A percentile compares a stretch with the other conserved stretches of the same genome.
phyloP scores from a whole-genome alignment of 2,329 filamentous ascomycete genomes.

The Talaromyces sp. region DNA sequence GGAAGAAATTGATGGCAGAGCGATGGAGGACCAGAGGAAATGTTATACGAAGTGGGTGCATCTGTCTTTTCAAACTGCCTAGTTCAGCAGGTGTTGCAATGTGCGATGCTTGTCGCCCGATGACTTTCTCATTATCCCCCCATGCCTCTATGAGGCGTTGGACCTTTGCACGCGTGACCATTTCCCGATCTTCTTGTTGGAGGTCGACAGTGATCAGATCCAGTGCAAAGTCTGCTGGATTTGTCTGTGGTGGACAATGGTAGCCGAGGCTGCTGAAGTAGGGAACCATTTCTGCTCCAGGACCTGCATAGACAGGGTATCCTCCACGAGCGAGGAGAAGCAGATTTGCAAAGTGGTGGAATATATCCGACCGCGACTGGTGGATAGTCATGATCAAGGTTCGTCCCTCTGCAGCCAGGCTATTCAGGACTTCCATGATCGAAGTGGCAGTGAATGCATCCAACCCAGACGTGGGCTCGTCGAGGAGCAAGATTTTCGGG shows the following conservation, averaged over 20 bases:
- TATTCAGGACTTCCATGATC: slow-evolving; percentile 68
- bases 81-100: slow-evolving; percentile 67
- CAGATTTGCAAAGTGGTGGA: slow-evolving; percentile 65
- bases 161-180: slow-evolving; percentile 59
- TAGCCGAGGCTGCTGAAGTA: slow-evolving; percentile 60
- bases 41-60: slow-evolving; percentile 56
- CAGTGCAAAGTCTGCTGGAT: slow-evolving; percentile 72
- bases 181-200: slow-evolving; percentile 60
- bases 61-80: slow-evolving; percentile 61
- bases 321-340: slow-evolving; percentile 67
- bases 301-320: slow-evolving; percentile 61
- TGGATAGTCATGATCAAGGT: slow-evolving; percentile 75
- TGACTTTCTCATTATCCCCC: slow-evolving; percentile 27
- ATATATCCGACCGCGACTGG: slow-evolving; percentile 69
- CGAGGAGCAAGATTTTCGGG: slow-evolving; percentile 65
- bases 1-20: slow-evolving; percentile 62
- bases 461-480: slow-evolving; percentile 71
- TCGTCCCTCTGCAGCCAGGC: slow-evolving; percentile 66
- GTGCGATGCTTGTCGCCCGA: slow-evolving; percentile 28
- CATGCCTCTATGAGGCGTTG: slow-evolving; percentile 57
- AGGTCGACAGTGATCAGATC: slow-evolving; percentile 73
- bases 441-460: slow-evolving; percentile 75
- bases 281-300: slow-evolving; percentile 57
- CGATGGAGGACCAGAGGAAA: slow-evolving; percentile 65
- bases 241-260: slow-evolving; percentile 63